Evolutionary conservation across 352 stramenopile genomes (phyloP).

Genomic region (Phytophthora lateralis): DNA sequence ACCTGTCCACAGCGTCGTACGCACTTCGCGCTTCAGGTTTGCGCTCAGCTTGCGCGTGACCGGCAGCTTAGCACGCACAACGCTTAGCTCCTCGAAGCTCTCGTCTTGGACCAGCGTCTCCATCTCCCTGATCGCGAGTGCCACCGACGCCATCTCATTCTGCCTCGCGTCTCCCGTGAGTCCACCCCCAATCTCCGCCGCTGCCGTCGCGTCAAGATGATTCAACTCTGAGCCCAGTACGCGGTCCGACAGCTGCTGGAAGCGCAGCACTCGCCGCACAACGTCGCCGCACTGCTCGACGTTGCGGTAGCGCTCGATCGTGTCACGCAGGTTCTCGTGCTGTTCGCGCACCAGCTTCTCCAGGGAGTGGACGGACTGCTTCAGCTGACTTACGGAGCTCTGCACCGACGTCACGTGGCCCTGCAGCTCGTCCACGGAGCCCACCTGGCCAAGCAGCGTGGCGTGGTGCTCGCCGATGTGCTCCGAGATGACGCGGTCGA

Average conservation of each 20-base stretch:
- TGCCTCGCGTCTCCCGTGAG: slow-evolving; percentile 28
- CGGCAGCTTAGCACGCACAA: slow-evolving; percentile 64
- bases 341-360: slow-evolving; percentile 60
- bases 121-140: slow-evolving; percentile 78
- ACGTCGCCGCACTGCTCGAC: slow-evolving; percentile 79
- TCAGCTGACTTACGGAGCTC: slow-evolving; percentile 64
- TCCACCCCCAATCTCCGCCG: slow-evolving; percentile 13
- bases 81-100: slow-evolving; percentile 68
- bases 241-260: slow-evolving; percentile 73
- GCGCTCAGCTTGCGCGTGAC: slow-evolving; percentile 49
- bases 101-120: slow-evolving; percentile 56
- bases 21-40: slow-evolving; percentile 62
- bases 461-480: slow-evolving; percentile 81
- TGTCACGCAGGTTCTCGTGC: slow-evolving; percentile 58
- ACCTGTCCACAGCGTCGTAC: slow-evolving; percentile 46
- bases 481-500: slow-evolving; percentile 80
- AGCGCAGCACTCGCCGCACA: slow-evolving; percentile 73
- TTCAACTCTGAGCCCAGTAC: slow-evolving; percentile 49
- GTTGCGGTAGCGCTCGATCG: slow-evolving; percentile 80
- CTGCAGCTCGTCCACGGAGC: slow-evolving; percentile 81
- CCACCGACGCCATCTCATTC: slow-evolving; percentile 61
- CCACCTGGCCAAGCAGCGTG: slow-evolving; percentile 70
- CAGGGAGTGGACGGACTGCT: slow-evolving; percentile 65
- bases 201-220: slow-evolving; percentile 26
- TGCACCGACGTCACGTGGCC: slow-evolving; percentile 60